Base-by-base conservation (phyloP, 805 yeast genomes). In the Metschnikowia corniflorae region DNA sequence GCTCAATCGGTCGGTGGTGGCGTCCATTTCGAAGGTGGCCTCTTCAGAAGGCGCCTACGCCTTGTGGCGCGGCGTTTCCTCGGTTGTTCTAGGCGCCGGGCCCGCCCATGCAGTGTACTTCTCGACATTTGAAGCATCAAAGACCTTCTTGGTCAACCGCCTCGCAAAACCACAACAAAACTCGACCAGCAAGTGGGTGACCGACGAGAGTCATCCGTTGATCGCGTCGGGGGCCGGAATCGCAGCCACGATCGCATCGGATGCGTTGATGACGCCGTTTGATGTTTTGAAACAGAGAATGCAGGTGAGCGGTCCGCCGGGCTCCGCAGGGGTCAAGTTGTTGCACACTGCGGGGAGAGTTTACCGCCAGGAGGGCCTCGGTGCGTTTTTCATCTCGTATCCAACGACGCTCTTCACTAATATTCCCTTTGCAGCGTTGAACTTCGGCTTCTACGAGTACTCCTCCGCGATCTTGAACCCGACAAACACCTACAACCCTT, bases 61-160 rank as follows among this genome's bases (percentile, higher is more conserved):
- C 1, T 72, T 93, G 19, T 91, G 97, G 95, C 73, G 95, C 55
- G 98, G 98, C 37, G 86, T 91, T 13, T 80, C 87, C 16, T 84
- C 96, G 1, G 95, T 93, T 42, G 80, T 88, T 2, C 57, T 91
- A 43, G 98, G 98, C 25, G 97, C 98, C n/a, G 98, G 98, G 6
- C 98, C 98, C 2, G 97, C 97, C 3, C 98, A 91, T 65, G 97
- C 97, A 3, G 83, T 93, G 6, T 91, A 93, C 63, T 91, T 88
- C 58, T 80, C 89, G n/a, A 94, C 93, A 4, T 93, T 88, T 61
- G 98, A 91, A 62, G 72, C 79, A 33, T 73, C 88, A 31, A 83
- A 84, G 55, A 77, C 82, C 6, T 56, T 70, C 9, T 61, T 83
- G 33, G 73, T 68, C 28, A 73, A 69, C 50, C 58, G 59, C 29